Evolutionary conservation across 108 stramenopile species (phyloP), one percentile per base, ranked within the genome.

Genomic region (Stephanodiscus minutulus): DNA sequence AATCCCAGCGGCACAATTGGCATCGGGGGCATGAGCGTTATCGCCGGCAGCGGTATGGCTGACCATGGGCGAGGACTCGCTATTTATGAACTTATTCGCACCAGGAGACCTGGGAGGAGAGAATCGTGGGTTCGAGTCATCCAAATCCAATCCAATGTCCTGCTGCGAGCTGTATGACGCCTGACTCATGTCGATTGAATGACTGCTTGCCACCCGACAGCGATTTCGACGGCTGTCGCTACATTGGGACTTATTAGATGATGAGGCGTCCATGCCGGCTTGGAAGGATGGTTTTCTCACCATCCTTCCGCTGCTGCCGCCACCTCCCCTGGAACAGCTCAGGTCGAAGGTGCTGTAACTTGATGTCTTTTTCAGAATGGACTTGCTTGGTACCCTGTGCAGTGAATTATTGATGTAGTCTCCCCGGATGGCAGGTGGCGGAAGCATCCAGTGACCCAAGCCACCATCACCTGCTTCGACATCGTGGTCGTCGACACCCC

Each of bases 361-460:
- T 56, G 75, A 76, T 13, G 49, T 64, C 55, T 69, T 76, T 41
- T 69, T 76, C 41, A 76, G 68, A 46, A 76, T 76, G 27, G 75
- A 76, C 49, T 76, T 76, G 55, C 66, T 68, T 0, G 75, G 75
- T 25, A 76, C 68, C 22, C 29, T 68, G 21, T 50, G 62, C 10
- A 76, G 28, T 22, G 67, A 68, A 41, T 18, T 55, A 18, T 49
- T 67, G 33, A 76, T 53, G 41, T 47, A 64, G 47, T 76, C 68
- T 36, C 75, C 75, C 17, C 62, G 68, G 22, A 24, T 12, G 2
- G 68, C 67, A 15, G 75, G 62, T 27, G 62, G 22, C n/a, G 75
- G 75, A 1, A 58, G 55, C 13, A 69, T 36, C 75, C 75, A 76
- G 8, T 57, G 25, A 13, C 46, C 46, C 7, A 17, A n/a, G 5